Conservation (phyloP, 2,329 filamentous ascomycete species). For the Ophiostoma angusticollis region DNA sequence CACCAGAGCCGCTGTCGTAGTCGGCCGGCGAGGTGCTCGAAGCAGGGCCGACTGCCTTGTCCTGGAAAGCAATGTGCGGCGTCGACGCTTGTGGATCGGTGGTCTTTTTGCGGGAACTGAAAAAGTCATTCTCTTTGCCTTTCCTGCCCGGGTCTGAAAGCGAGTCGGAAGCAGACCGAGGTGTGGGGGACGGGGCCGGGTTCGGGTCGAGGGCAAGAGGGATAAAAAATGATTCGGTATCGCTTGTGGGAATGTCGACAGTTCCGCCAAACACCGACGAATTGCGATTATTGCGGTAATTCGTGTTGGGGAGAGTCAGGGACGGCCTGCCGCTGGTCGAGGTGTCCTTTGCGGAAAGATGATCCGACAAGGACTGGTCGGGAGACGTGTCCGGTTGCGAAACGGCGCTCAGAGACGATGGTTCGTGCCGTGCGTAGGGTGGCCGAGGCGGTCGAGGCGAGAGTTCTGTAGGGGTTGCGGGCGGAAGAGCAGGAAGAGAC, state of each 20-base stretch:
- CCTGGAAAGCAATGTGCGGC: slow-evolving; percentile 86
- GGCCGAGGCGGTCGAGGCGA: slow-evolving; percentile 46
- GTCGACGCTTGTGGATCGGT: slow-evolving; percentile 45
- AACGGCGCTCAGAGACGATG: slow-evolving; percentile 38
- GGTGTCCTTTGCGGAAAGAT: slow-evolving; percentile 24
- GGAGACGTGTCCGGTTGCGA: slow-evolving; percentile 41
- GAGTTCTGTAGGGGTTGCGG: slow-evolving; percentile 55
- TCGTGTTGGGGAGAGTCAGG: slow-evolving; percentile 59
- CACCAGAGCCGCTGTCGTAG: slow-evolving; percentile 36
- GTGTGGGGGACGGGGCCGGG: slow-evolving; percentile 42
- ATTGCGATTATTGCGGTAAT: slow-evolving; percentile 66
- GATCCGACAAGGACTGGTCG: slow-evolving; percentile 32
- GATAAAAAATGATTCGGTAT: slow-evolving; percentile 60
- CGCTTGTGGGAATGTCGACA: slow-evolving; percentile 29
- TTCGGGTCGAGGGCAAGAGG: slow-evolving; percentile 63
- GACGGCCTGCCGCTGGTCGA: neutral
- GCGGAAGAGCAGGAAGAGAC: slow-evolving; percentile 79
- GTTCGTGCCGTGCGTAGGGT: slow-evolving; percentile 37
- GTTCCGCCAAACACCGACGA: slow-evolving; percentile 45
- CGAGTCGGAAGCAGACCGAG: slow-evolving; percentile 39
- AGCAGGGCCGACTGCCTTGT: slow-evolving; percentile 51
- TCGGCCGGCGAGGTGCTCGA: slow-evolving; percentile 38
- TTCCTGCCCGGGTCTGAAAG: slow-evolving; percentile 32
- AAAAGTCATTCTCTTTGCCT: slow-evolving; percentile 44
- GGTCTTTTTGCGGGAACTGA: slow-evolving; percentile 29